Conservation (phyloP, 169 alveolate species). For the Theileria annulata region DNA sequence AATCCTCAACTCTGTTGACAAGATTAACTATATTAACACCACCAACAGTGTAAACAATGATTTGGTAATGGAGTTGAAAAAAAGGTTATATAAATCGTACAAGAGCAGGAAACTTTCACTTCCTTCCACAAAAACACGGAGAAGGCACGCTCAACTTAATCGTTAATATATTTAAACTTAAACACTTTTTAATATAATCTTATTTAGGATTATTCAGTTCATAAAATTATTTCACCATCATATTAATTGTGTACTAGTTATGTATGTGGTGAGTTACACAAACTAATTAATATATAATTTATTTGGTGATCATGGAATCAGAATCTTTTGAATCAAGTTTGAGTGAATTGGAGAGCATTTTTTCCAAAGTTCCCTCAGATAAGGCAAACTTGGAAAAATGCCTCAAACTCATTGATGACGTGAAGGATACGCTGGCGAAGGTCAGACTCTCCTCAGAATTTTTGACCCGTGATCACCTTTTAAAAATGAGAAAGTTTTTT, state of each 20-base stretch:
- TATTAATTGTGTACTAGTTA: no score
- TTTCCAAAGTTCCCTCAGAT: neutral
- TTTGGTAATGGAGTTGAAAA: conserved; percentile 58
- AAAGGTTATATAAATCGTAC: conserved; percentile 76
- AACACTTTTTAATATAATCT: no score
- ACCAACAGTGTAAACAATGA: neutral
- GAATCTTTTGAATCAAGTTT: neutral
- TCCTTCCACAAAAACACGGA: conserved; percentile 79
- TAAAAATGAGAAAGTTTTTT: conserved; percentile 33
- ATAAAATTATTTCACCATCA: no score
- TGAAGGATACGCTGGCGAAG: conserved; percentile 33
- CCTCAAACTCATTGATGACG: conserved; percentile 4
- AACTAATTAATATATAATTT: no score
- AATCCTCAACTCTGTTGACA: neutral
- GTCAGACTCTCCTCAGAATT: conserved; percentile 3
- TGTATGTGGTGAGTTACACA: no score
- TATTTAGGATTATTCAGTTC: no score
- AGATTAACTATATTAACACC: no score
- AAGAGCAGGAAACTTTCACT: conserved; percentile 73
- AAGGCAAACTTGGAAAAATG: conserved; percentile 20
- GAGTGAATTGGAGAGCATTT: neutral
- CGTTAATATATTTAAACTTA: conserved; percentile 64
- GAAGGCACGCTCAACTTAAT: conserved; percentile 75
- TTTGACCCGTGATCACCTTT: conserved; percentile 1
- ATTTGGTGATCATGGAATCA: no score